Conservation (phyloP, 768 basidiomycete genomes). For the Boletus subparvulus region DNA sequence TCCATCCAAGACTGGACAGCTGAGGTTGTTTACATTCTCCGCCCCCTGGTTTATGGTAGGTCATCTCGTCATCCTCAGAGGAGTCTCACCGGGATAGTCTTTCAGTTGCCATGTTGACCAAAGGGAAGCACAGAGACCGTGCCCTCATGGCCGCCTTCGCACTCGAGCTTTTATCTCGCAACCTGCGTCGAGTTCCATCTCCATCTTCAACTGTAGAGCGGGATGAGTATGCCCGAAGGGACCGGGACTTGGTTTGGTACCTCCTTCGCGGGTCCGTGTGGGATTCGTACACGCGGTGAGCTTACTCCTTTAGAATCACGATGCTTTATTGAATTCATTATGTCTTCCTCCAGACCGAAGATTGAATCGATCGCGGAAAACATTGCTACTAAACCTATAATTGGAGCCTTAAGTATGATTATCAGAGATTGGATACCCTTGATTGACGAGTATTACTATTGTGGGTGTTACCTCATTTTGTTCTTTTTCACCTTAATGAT, state of each 20-base stretch:
- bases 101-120: constrained; percentile 26
- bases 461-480: constrained; percentile 43
- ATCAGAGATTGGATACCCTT: constrained; percentile 85
- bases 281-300: constrained; percentile 72
- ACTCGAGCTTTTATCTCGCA: constrained; percentile 74
- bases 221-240: constrained; percentile 77
- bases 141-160: constrained; percentile 64
- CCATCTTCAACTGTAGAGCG: constrained; percentile 65
- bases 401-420: constrained; percentile 68
- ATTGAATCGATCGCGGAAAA: constrained; percentile 60
- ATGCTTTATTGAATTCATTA: not conserved
- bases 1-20: constrained; percentile 73
- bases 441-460: constrained; percentile 90
- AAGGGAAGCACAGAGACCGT: constrained; percentile 39
- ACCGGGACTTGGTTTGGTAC: constrained; percentile 82
- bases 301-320: constrained; percentile 3
- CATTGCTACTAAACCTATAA: constrained; percentile 55
- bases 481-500: not conserved
- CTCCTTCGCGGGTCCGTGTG: constrained; percentile 85
- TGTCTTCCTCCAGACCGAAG: constrained; percentile 60
- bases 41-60: constrained; percentile 78
- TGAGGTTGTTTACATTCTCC: constrained; percentile 66
- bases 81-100: not conserved
- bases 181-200: constrained; percentile 65
- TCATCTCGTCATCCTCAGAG: constrained; percentile 11